phyloP scores from a whole-genome alignment of 2,329 filamentous ascomycete species.

The Bimuria novae-zelandiae region DNA sequence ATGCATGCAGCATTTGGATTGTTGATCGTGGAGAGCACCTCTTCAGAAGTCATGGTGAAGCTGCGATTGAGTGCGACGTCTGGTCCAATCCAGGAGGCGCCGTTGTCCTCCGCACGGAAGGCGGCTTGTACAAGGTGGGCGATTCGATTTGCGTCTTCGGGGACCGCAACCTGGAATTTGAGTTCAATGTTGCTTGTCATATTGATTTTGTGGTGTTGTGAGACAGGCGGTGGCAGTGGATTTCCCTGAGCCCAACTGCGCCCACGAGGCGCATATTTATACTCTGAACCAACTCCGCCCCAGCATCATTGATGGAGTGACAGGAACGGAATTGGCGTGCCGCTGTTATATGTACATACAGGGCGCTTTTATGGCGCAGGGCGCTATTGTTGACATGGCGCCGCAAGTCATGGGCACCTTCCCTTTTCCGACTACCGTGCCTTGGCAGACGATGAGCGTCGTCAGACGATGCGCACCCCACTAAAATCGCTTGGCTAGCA shows the following conservation, averaged over 20 bases:
- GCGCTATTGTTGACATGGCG: not conserved
- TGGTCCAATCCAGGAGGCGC: not conserved
- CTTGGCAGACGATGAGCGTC: not conserved
- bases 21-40: slow-evolving; percentile 1
- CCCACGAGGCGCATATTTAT: too few relatives aligned
- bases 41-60: not conserved
- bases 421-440: not conserved
- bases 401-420: not conserved
- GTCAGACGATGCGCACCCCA: not conserved
- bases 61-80: slow-evolving; percentile 3
- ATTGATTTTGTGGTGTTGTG: not conserved
- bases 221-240: too few relatives aligned
- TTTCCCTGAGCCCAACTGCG: too few relatives aligned
- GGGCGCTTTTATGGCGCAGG: not conserved
- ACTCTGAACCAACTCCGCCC: not conserved
- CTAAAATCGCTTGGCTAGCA: too few relatives aligned
- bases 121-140: slow-evolving; percentile 1
- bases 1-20: slow-evolving; percentile 2
- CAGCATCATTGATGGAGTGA: not conserved
- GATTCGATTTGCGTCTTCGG: slow-evolving; percentile 2
- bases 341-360: not conserved
- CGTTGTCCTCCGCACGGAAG: slow-evolving; percentile 6
- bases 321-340: not conserved
- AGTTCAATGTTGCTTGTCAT: slow-evolving; percentile 1
- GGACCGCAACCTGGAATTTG: not conserved